These are phyloP conservation scores for Hyaloperonospora arabidopsidis DNA, from an alignment of 352 stramenopile species.

Conservation along the genomic window DNA sequence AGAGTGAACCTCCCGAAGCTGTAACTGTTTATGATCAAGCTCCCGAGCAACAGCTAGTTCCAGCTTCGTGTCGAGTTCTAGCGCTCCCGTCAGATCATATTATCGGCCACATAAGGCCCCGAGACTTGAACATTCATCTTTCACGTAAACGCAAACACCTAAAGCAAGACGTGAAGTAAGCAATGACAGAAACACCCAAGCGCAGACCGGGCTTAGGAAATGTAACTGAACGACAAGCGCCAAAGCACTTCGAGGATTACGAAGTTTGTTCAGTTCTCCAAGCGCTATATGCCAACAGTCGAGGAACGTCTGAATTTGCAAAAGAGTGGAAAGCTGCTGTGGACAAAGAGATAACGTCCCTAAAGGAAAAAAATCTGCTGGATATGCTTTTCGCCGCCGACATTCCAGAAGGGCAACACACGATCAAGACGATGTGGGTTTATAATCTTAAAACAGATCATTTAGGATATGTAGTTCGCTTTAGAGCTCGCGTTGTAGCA, in stretches of 20 bases:
- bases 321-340: background rate
- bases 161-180: too few relatives aligned
- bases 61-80: too few relatives aligned
- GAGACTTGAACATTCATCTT: too few relatives aligned
- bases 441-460: constrained; percentile 9
- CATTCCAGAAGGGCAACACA: background rate
- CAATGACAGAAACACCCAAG: too few relatives aligned
- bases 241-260: constrained; percentile 4
- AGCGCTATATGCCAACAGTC: constrained; percentile 1
- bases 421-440: constrained; percentile 11
- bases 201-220: too few relatives aligned
- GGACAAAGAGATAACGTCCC: background rate
- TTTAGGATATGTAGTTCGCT: constrained; percentile 4
- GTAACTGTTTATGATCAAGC: too few relatives aligned
- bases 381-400: background rate
- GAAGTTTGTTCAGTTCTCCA: constrained; percentile 1
- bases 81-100: too few relatives aligned
- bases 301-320: background rate
- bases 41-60: too few relatives aligned
- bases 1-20: too few relatives aligned
- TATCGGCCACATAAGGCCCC: too few relatives aligned
- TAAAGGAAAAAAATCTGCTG: background rate
- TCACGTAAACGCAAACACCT: too few relatives aligned
- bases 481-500: constrained; percentile 9
- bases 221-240: too few relatives aligned